Base-by-base conservation (phyloP, 768 basidiomycete genomes). In the Cystoderma amianthinum region DNA sequence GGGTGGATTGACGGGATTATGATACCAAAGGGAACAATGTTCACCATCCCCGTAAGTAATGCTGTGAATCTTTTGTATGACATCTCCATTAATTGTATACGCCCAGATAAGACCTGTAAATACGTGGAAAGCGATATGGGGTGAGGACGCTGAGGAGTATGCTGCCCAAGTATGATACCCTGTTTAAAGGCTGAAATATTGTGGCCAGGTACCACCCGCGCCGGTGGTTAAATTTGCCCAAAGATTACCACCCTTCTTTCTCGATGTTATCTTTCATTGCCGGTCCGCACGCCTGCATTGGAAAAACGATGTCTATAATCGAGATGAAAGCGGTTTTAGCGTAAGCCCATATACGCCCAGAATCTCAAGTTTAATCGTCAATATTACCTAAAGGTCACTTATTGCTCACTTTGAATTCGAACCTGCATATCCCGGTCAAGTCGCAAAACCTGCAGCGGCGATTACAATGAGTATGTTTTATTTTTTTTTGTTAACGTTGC, bases 101-200 rank as follows among this genome's bases (percentile, higher is more conserved):
- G n/a, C 9, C 20, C 24, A 76, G 71, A 72, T 75, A 38, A 64
- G 70, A 24, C 66, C 65, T 2, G 57, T 74, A 32, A 77, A 77
- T 45, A 72, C 71, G 1, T 71, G 66, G 62, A 68, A 67, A 39
- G 63, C 57, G 10, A 46, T 71, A 9, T 77, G 72, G 74, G 74
- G 74, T 12, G 62, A 63, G 36, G 70, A 77, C 43, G 72, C 72
- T 2, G 69, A 71, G 47, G 65, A 69, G 67, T 71, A 51, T 22
- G 61, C 41, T 23, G 10, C 9, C n/a, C 10, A 17, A 22, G 24
- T 20, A 23, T 30, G 37, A 22, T 22, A 6, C 12, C 18, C 16
- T 9, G 19, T 22, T 5, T 9, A 23, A 16, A 19, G 19, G 28
- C 10, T 22, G 19, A 11, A 17, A 20, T 5, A 22, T 17, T 9